Percentiles rank a stretch among this genome's conserved stretches.
Evolutionary conservation across 2,329 filamentous ascomycete genomes (phyloP).

Genomic region (Aspergillus piperis): DNA sequence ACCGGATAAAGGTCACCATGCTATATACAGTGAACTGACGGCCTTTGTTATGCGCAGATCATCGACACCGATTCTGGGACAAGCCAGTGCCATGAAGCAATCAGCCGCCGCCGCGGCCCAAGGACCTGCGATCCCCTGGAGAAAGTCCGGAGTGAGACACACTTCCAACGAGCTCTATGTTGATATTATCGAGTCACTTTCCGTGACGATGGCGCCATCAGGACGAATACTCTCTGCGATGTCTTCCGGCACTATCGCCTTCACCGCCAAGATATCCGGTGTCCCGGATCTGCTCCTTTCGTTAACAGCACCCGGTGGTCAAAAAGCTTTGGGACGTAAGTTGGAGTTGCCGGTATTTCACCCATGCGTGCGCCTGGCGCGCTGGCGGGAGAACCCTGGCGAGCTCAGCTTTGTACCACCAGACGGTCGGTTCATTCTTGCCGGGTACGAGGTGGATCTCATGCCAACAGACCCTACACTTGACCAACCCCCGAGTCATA

Average conservation of each 20-base stretch:
- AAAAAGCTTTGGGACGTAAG: constrained; percentile 70
- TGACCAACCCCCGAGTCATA: constrained; percentile 54
- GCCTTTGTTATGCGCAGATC: constrained; percentile 23
- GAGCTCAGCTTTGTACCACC: constrained; percentile 95
- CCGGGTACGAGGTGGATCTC: constrained; percentile 91
- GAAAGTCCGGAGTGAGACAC: constrained; percentile 86
- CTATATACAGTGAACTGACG: background rate
- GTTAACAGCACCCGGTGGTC: constrained; percentile 78
- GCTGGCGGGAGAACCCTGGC: constrained; percentile 85
- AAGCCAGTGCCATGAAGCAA: constrained; percentile 43
- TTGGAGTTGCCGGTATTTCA: constrained; percentile 93
- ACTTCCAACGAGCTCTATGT: constrained; percentile 98
- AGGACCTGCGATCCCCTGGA: constrained; percentile 73
- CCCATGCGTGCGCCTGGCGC: constrained; percentile 85
- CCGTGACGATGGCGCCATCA: constrained; percentile 85
- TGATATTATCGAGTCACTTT: constrained; percentile 87
- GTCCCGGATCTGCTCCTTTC: constrained; percentile 85
- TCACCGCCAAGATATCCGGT: constrained; percentile 92
- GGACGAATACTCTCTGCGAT: constrained; percentile 84
- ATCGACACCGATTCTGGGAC: constrained; percentile 45
- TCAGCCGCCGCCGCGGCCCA: constrained; percentile 36
- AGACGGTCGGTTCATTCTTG: constrained; percentile 89
- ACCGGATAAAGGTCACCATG: background rate
- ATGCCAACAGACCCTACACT: constrained; percentile 68
- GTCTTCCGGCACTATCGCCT: constrained; percentile 88